phyloP scores from a whole-genome alignment of 768 basidiomycete genomes.

The Cubamyces lactineus region DNA sequence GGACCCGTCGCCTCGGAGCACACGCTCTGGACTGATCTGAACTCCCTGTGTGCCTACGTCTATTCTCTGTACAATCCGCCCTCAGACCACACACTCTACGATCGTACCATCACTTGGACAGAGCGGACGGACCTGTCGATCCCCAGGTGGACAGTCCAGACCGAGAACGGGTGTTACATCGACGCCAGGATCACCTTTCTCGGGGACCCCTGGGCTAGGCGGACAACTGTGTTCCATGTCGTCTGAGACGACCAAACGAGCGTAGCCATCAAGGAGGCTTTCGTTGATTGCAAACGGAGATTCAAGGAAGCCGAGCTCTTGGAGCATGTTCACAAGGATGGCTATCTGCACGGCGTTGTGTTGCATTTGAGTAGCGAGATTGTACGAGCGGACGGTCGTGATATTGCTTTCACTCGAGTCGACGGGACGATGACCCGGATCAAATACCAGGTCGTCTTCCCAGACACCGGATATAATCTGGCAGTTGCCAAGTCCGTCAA shows the following conservation, averaged over 20 bases:
- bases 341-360: not conserved
- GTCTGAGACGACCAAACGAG: no score
- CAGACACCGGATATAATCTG: not conserved
- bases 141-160: not conserved
- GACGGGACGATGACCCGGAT: not conserved
- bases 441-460: not conserved
- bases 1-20: not conserved
- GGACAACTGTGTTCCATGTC: constrained; percentile 1
- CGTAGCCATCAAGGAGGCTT: not conserved
- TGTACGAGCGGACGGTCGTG: not conserved
- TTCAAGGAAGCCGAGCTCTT: constrained; percentile 56
- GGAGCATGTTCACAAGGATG: not conserved
- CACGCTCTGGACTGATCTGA: not conserved
- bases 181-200: not conserved
- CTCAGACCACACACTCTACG: constrained; percentile 6
- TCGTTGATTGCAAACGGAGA: not conserved
- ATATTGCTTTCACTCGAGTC: not conserved
- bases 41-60: not conserved
- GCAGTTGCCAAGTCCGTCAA: not conserved
- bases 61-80: constrained; percentile 7
- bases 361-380: not conserved
- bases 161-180: not conserved
- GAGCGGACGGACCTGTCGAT: not conserved
- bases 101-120: not conserved
- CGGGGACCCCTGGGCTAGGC: not conserved